Base-by-base conservation (phyloP, 2,329 filamentous ascomycete species). In the Fusarium nelsonii region DNA sequence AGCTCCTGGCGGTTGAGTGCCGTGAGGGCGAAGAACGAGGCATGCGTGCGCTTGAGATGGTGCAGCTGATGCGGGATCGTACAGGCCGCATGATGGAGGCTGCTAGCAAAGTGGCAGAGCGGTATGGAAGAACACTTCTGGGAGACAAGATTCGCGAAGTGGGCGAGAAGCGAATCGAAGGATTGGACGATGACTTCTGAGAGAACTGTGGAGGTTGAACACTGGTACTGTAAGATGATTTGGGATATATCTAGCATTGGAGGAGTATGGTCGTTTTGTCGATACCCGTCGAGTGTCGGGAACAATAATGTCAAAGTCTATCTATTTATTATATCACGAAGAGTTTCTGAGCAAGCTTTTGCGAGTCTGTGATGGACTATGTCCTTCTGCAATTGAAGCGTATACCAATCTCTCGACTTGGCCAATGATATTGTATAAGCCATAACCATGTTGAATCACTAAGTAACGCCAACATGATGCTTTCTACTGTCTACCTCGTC, bases 31-130 rank as follows among this genome's bases (percentile, higher is more conserved):
- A 99, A 78, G 94, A 98, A 68, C 86, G 92, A 32, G 95, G 94
- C 8, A 97, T 97, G 93, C 93, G 95, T 71, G 95, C 95, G 1
- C 83, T 99, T 36, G 97, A 99, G 81, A 87, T 98, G 74, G 96
- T 97, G 32, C 85, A 87, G 65, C 83, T 99, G 74, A 92, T 99
- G 90, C 87, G 87, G 44, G 94, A 98, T 81, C 85, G 89, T 45
- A 92, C 88, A 63, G 95, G 95, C 18, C 91, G 92, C 78, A 97
- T 97, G 92, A 80, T 97, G 60, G 94, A 97, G 78, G 92, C 95
- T 6, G 96, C 96, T 2, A 88, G 90, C 58, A 97, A 97, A 85
- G 88, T 99, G 50, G 96, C 96, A 10, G 88, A 91, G 76, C 85
- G 95, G 72, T 99, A 97, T 81, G 92, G 92, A 11, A 85, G 92